phyloP scores from a whole-genome alignment of 805 yeast species.

The Metschnikowia peoriensis region DNA sequence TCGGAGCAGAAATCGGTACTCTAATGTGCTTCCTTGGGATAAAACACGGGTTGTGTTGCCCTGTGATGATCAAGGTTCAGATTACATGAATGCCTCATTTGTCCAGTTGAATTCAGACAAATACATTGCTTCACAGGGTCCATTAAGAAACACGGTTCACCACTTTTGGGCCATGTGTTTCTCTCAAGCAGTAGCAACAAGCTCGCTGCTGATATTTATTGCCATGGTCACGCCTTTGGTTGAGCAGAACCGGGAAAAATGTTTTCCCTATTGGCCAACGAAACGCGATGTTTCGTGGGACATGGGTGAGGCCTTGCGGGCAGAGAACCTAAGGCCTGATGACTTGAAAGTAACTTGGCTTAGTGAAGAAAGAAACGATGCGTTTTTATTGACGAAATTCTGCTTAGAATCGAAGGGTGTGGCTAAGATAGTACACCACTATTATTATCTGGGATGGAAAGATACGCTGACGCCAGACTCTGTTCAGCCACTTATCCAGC shows the following conservation, averaged over 20 bases:
- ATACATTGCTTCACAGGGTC: constrained; percentile 93
- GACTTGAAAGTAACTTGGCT: constrained; percentile 18
- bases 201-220: constrained; percentile 27
- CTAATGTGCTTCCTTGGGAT: constrained; percentile 66
- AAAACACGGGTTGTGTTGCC: constrained; percentile 48
- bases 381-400: constrained; percentile 27
- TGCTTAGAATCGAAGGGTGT: constrained; percentile 19
- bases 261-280: constrained; percentile 25
- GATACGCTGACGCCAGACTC: constrained; percentile 17
- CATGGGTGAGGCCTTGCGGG: constrained; percentile 14
- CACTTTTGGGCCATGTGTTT: constrained; percentile 74
- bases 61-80: constrained; percentile 16
- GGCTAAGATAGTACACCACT: constrained; percentile 20
- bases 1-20: constrained; percentile 48
- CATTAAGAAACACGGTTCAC: constrained; percentile 64
- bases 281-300: constrained; percentile 19
- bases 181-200: constrained; percentile 28
- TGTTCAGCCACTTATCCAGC: constrained; percentile 15
- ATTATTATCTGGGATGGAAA: constrained; percentile 17
- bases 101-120: constrained; percentile 19
- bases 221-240: constrained; percentile 39
- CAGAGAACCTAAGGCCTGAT: constrained; percentile 24
- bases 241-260: constrained; percentile 17
- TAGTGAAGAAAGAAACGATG: constrained; percentile 19
- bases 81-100: constrained; percentile 43